These are phyloP conservation scores for Wickerhamomyces bisporus DNA, from an alignment of 805 yeast species.

Conservation along the genomic window DNA sequence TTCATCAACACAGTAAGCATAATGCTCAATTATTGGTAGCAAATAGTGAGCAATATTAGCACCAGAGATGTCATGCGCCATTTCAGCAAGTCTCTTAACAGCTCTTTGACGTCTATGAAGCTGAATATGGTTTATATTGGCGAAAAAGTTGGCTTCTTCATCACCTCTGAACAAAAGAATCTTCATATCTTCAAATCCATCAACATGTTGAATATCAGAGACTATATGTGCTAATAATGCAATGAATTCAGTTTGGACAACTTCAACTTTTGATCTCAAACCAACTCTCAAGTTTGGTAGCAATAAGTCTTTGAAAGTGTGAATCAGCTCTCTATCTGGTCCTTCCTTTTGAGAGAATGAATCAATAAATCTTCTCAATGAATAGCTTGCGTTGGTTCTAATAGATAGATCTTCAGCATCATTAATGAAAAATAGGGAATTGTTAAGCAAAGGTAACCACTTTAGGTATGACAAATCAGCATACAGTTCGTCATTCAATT, in stretches of 20 bases:
- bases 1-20: constrained; percentile 56
- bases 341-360: constrained; percentile 21
- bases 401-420: constrained; percentile 78
- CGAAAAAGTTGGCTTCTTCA: constrained; percentile 78
- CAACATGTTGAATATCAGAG: constrained; percentile 34
- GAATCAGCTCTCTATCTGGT: constrained; percentile 27
- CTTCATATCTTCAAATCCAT: constrained; percentile 62
- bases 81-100: constrained; percentile 53
- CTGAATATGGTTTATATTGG: constrained; percentile 78
- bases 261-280: constrained; percentile 53
- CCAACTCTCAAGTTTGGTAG: constrained; percentile 68
- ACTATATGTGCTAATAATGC: constrained; percentile 62
- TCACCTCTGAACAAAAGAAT: constrained; percentile 59
- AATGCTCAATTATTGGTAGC: constrained; percentile 81
- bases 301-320: constrained; percentile 45
- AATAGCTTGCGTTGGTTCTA: constrained; percentile 68
- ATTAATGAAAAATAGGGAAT: constrained; percentile 62
- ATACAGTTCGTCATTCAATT: constrained; percentile 54
- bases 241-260: constrained; percentile 67
- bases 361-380: constrained; percentile 63
- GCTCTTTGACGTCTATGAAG: constrained; percentile 83
- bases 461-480: constrained; percentile 41
- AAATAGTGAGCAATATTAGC: constrained; percentile 70
- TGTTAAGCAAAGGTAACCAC: constrained; percentile 77
- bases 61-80: constrained; percentile 42